Evolutionary conservation across 2,329 filamentous ascomycete species (phyloP).

Genomic region (Drechslera avenae): DNA sequence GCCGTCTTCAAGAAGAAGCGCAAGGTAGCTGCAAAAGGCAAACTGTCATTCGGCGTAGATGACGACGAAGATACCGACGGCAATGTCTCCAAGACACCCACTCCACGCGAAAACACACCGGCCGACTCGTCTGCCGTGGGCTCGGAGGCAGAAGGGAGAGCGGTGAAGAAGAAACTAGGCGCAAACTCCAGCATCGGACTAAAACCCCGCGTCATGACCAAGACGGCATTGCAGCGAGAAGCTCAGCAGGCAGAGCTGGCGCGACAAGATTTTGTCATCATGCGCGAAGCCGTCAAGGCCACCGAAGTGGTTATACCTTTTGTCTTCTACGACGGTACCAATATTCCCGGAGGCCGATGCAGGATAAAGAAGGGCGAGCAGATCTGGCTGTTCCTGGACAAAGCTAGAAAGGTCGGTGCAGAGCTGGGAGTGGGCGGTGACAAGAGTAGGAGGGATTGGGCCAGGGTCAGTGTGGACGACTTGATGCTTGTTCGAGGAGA

Average conservation of each 20-base stretch:
- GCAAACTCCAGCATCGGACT: constrained; percentile 64
- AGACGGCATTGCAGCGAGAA: constrained; percentile 76
- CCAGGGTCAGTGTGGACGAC: constrained; percentile 91
- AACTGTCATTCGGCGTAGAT: constrained; percentile 72
- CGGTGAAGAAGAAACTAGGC: constrained; percentile 58
- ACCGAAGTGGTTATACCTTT: constrained; percentile 92
- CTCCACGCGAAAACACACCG: constrained; percentile 48
- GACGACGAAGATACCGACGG: constrained; percentile 67
- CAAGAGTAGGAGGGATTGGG: constrained; percentile 81
- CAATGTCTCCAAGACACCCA: constrained; percentile 42
- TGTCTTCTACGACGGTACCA: constrained; percentile 95
- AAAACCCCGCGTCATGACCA: constrained; percentile 75
- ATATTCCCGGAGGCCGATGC: constrained; percentile 81
- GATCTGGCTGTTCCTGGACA: constrained; percentile 91
- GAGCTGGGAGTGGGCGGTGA: constrained; percentile 73
- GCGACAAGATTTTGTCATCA: constrained; percentile 76
- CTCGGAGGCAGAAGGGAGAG: constrained; percentile 36
- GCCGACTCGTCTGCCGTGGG: constrained; percentile 43
- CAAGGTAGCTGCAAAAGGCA: constrained; percentile 60
- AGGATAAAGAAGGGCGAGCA: constrained; percentile 91
- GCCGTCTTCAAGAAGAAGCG: constrained; percentile 63
- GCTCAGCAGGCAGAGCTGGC: constrained; percentile 75
- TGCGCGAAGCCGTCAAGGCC: constrained; percentile 85
- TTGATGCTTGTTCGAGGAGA: constrained; percentile 89
- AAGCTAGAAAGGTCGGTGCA: constrained; percentile 87